Percentiles rank a stretch among this genome's conserved stretches.
Conservation (phyloP, 176 grass and related monocot genomes). For the Raddia distichophylla region DNA sequence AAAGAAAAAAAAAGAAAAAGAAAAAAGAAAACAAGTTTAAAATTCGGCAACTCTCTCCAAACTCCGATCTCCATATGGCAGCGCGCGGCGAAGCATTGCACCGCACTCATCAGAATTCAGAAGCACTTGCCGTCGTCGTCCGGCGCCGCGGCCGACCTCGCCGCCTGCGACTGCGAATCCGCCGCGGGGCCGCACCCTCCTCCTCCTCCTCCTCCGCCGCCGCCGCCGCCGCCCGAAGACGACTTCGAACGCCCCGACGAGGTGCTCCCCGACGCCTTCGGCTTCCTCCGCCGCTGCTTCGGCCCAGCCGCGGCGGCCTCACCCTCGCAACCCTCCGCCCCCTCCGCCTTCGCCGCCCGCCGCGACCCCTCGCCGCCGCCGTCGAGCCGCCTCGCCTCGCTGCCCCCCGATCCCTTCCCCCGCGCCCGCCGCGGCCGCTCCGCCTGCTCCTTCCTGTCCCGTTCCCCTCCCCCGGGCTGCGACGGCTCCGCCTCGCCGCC, state of each 20-base stretch:
- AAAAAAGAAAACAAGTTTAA: neutral
- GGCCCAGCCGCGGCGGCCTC: slow-evolving; percentile 26
- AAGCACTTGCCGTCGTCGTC: slow-evolving; percentile 39
- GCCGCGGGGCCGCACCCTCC: slow-evolving; percentile 16
- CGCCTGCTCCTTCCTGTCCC: slow-evolving; percentile 23
- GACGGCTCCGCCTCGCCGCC: slow-evolving; percentile 27
- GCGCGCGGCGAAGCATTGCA: slow-evolving; percentile 1
- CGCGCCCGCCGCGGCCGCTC: slow-evolving; percentile 45
- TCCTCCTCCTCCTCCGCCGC: slow-evolving; percentile 21
- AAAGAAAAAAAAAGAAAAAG: neutral
- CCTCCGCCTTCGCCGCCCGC: slow-evolving; percentile 13
- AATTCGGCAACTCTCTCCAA: slow-evolving; percentile 25
- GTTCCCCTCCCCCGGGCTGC: neutral
- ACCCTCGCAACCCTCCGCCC: slow-evolving; percentile 42
- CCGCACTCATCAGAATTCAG: neutral
- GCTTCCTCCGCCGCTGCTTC: slow-evolving; percentile 60
- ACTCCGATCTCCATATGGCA: neutral
- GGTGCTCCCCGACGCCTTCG: slow-evolving; percentile 36
- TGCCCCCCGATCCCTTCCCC: slow-evolving; percentile 38
- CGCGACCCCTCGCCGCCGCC: slow-evolving; percentile 33
- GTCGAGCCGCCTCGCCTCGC: slow-evolving; percentile 44
- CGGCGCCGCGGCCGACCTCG: neutral
- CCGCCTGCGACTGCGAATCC: slow-evolving; percentile 10
- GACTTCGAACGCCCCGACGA: slow-evolving; percentile 44
- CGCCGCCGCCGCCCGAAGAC: slow-evolving; percentile 38